These are phyloP conservation scores for Yarrowia hollandica DNA, from an alignment of 805 yeast genomes.

Conservation along the genomic window DNA sequence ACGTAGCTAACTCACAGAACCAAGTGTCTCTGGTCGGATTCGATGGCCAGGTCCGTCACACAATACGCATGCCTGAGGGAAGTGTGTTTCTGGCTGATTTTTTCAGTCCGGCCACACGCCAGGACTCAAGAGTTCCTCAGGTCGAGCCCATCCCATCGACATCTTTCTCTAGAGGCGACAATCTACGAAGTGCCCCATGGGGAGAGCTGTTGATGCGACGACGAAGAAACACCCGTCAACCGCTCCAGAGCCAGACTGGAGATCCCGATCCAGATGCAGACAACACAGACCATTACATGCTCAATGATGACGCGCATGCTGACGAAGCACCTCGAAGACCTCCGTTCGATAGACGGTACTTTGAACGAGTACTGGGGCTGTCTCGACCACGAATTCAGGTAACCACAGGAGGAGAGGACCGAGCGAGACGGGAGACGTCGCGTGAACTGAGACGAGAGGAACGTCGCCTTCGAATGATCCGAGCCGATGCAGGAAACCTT, in stretches of 20 bases:
- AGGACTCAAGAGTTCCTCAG: slow-evolving; percentile 8
- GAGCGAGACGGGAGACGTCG: slow-evolving; percentile 5
- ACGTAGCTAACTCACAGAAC: slow-evolving; percentile 27
- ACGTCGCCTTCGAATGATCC: slow-evolving; percentile 13
- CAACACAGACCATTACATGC: neutral
- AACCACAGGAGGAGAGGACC: slow-evolving; percentile 1
- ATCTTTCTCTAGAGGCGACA: neutral
- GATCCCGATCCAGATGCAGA: neutral
- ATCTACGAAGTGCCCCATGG: neutral
- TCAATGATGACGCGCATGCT: neutral
- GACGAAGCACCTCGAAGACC: slow-evolving; percentile 19
- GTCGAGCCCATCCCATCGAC: neutral
- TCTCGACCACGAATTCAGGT: slow-evolving; percentile 8
- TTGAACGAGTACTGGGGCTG: slow-evolving; percentile 16
- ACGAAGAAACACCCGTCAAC: neutral
- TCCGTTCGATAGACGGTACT: slow-evolving; percentile 19
- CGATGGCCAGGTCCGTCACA: slow-evolving; percentile 18
- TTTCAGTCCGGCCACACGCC: slow-evolving; percentile 18
- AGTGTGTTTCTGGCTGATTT: slow-evolving; percentile 18
- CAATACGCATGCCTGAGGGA: slow-evolving; percentile 17
- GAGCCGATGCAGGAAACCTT: neutral
- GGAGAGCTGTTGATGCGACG: slow-evolving; percentile 6
- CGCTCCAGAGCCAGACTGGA: neutral
- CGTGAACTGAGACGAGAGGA: slow-evolving; percentile 21
- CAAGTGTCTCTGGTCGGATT: slow-evolving; percentile 9